phyloP scores from a whole-genome alignment of 2,329 filamentous ascomycete species.

The Beauveria sp. region DNA sequence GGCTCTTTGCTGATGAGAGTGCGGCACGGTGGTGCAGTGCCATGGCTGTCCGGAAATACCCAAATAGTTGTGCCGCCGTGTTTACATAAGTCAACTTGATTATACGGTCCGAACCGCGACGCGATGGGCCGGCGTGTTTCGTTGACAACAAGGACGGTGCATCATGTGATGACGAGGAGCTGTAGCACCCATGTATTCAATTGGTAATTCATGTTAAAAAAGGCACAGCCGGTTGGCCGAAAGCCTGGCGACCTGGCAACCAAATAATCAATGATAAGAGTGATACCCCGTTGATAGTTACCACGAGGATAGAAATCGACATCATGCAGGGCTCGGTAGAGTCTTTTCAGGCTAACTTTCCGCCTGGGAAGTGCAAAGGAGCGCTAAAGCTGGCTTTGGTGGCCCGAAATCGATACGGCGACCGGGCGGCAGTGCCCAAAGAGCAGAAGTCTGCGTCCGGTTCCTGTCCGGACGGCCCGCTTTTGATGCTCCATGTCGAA shows the following conservation, averaged over 20 bases:
- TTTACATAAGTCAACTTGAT: neutral
- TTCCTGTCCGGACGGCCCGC: constrained; percentile 7
- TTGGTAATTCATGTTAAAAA: neutral
- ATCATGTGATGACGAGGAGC: too few species aligned
- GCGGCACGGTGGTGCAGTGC: neutral
- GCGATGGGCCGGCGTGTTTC: neutral
- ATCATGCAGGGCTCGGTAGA: neutral
- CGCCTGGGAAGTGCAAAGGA: neutral
- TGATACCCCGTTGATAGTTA: too few species aligned
- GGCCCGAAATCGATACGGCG: constrained; percentile 2
- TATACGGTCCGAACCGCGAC: neutral
- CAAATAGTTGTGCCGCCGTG: neutral
- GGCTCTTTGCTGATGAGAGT: neutral
- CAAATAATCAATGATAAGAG: too few species aligned
- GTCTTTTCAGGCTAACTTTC: neutral
- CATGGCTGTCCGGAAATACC: neutral
- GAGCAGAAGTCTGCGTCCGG: neutral
- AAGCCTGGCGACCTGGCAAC: too few species aligned
- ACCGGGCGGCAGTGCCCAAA: neutral
- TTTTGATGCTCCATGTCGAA: neutral
- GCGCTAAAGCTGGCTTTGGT: neutral
- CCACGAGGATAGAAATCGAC: too few species aligned
- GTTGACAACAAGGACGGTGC: neutral
- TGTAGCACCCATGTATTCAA: too few species aligned
- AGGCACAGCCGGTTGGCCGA: neutral